These are phyloP conservation scores for Oryza punctata DNA, from an alignment of 176 grass and related monocot genomes.

Conservation along the genomic window DNA sequence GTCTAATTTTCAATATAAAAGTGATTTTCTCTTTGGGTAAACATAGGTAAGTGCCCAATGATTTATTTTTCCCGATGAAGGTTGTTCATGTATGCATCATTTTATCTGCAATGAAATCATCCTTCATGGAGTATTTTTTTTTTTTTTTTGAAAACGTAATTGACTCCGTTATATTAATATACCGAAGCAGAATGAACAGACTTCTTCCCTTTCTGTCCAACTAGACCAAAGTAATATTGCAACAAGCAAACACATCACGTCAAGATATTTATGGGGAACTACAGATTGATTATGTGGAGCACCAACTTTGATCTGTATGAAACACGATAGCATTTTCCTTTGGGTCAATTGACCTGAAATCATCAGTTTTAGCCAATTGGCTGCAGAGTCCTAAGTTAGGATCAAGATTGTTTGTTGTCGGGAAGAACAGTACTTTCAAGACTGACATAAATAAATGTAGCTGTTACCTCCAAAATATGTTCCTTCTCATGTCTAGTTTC, in stretches of 20 bases:
- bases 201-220: not conserved
- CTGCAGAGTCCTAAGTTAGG: constrained; percentile 6
- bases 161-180: not conserved
- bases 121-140: not conserved
- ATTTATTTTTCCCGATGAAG: not conserved
- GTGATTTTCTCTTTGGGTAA: not conserved
- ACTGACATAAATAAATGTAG: constrained; percentile 11
- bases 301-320: not conserved
- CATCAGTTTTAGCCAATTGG: not conserved
- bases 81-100: constrained; percentile 6
- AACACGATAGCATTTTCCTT: constrained; percentile 5
- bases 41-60: not conserved
- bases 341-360: not conserved
- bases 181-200: not conserved
- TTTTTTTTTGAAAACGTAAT: not conserved
- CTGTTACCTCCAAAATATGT: constrained; percentile 27
- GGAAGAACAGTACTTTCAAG: constrained; percentile 22
- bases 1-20: not conserved
- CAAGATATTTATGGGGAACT: constrained; percentile 1
- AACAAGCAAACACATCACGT: not conserved
- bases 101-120: not conserved
- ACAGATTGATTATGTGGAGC: constrained; percentile 7
- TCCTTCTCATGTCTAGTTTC: constrained; percentile 15
- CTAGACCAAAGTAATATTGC: constrained; percentile 6
- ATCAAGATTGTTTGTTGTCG: not conserved